A percentile compares a stretch with the other conserved stretches of the same genome.
Conservation (phyloP, 129 eudicot genomes). For the Rutidosis leptorrhynchoides region DNA sequence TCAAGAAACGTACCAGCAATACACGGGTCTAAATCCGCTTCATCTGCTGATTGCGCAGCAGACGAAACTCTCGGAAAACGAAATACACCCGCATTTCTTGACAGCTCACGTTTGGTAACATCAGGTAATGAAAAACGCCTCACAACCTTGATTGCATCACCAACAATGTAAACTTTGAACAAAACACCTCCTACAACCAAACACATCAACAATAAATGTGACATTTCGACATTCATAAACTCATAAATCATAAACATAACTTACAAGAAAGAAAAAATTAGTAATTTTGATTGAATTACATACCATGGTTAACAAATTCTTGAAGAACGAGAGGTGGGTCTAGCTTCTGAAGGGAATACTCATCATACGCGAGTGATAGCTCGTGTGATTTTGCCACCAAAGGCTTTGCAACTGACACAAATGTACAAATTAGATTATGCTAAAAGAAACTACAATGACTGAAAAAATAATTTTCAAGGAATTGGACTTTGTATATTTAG, state of each 20-base stretch:
- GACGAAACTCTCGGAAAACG: conserved; percentile 96
- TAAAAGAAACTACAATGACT: conserved; percentile 1
- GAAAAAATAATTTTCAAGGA: background rate
- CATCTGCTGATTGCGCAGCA: conserved; percentile 97
- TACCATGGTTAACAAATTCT: conserved; percentile 97
- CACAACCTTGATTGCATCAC: conserved; percentile 89
- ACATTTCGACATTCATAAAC: background rate
- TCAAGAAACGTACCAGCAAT: conserved; percentile 57
- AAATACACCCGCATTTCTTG: conserved; percentile 68
- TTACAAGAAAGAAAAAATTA: background rate
- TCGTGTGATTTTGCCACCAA: conserved; percentile 91
- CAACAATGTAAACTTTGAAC: conserved; percentile 90
- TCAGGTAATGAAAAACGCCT: conserved; percentile 89
- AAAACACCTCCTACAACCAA: conserved; percentile 74
- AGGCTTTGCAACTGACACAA: conserved; percentile 78
- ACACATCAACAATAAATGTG: background rate
- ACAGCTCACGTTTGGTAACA: conserved; percentile 72
- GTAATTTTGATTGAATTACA: background rate
- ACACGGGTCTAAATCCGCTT: conserved; percentile 88
- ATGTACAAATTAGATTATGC: background rate
- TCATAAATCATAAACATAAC: conserved; percentile 1
- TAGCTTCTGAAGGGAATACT: conserved; percentile 73
- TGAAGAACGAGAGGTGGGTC: conserved; percentile 97
- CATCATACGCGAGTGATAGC: conserved; percentile 87
- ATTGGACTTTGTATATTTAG: background rate